Evolutionary conservation across 2,329 filamentous ascomycete genomes (phyloP).

Genomic region (Aspergillus sergii): DNA sequence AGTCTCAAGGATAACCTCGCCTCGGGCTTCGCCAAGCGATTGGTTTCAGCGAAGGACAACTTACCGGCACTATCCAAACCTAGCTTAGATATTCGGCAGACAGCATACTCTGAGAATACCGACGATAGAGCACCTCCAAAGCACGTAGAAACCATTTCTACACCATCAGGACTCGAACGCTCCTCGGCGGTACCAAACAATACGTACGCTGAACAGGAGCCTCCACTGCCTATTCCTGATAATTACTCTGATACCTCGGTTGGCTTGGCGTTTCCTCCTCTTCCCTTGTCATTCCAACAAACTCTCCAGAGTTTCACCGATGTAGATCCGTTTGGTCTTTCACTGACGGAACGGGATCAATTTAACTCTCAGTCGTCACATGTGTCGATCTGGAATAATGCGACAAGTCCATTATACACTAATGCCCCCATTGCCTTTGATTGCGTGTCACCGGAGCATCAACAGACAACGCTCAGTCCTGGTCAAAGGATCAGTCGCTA

Average conservation of each 20-base stretch:
- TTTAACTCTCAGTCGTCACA: background rate
- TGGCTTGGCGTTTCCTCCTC: conserved; percentile 21
- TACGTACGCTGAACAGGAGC: background rate
- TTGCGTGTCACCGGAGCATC: background rate
- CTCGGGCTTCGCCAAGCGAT: conserved; percentile 22
- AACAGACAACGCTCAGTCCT: background rate
- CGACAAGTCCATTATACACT: background rate
- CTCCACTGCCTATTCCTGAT: background rate
- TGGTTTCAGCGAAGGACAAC: conserved; percentile 18
- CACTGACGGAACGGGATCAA: background rate
- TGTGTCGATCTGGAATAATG: background rate
- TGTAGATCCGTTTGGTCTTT: background rate
- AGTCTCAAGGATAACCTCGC: conserved; percentile 19
- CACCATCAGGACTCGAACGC: background rate
- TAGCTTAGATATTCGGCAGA: conserved; percentile 24
- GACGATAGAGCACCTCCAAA: background rate
- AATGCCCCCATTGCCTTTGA: background rate
- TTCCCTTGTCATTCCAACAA: conserved; percentile 19
- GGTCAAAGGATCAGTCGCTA: background rate
- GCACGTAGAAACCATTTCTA: background rate
- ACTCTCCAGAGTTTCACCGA: background rate
- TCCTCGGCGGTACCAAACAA: background rate
- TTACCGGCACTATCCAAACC: background rate
- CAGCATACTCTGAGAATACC: conserved; percentile 21
- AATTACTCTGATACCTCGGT: conserved; percentile 8